Percentiles rank a stretch among this genome's conserved stretches.
phyloP scores from a whole-genome alignment of 2,329 filamentous ascomycete genomes.

The Chalaropsis thielavioides region DNA sequence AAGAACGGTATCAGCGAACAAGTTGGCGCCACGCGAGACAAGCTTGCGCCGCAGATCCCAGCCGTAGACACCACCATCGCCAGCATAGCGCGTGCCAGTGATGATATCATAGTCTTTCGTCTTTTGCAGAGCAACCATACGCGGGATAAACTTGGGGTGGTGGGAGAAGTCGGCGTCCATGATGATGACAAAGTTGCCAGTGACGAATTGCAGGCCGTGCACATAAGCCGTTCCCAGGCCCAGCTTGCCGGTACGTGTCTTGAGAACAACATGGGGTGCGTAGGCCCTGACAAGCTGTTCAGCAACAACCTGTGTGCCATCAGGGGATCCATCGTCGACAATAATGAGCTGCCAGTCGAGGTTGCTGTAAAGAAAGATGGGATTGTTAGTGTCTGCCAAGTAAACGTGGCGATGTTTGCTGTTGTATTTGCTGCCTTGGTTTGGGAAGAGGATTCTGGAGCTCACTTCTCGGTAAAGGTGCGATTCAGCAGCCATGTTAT shows the following conservation, averaged over 20 bases:
- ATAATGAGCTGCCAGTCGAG: slow-evolving; percentile 96
- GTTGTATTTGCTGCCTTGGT: too few relatives aligned
- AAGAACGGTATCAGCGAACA: slow-evolving; percentile 90
- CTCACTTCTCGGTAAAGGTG: slow-evolving; percentile 78
- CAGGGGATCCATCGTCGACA: slow-evolving; percentile 93
- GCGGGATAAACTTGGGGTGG: slow-evolving; percentile 96
- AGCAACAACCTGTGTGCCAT: slow-evolving; percentile 84
- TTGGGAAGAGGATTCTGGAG: slow-evolving; percentile 6
- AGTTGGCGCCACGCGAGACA: slow-evolving; percentile 73
- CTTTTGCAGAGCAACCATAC: slow-evolving; percentile 77
- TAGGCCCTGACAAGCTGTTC: slow-evolving; percentile 82
- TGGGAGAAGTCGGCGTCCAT: slow-evolving; percentile 99
- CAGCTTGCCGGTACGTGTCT: slow-evolving; percentile 83
- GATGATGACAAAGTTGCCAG: slow-evolving; percentile 94
- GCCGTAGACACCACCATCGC: slow-evolving; percentile 76
- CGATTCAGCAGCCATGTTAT: slow-evolving; percentile 86
- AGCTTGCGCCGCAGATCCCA: slow-evolving; percentile 91
- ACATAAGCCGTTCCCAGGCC: slow-evolving; percentile 96
- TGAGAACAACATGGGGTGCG: slow-evolving; percentile 63
- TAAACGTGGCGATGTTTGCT: neutral
- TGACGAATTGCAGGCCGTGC: slow-evolving; percentile 78
- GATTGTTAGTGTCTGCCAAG: neutral
- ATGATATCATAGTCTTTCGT: slow-evolving; percentile 81
- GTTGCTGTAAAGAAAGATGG: slow-evolving; percentile 40
- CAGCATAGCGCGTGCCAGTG: slow-evolving; percentile 87